Conservation (phyloP, 2,329 filamentous ascomycete species). For the Onygenales sp. region DNA sequence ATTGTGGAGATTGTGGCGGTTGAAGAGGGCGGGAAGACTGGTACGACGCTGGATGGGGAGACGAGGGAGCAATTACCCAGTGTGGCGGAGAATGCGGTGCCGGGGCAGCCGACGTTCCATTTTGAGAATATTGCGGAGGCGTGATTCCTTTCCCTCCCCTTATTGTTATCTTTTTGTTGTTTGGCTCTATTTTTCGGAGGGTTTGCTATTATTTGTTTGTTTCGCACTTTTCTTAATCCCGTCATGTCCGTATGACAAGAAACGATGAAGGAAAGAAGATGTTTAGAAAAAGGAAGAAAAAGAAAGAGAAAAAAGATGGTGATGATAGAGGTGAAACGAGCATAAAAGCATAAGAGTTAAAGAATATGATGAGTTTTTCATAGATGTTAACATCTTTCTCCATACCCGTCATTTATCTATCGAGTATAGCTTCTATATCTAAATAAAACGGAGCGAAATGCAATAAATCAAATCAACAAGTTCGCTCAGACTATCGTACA, state of each 20-base stretch:
- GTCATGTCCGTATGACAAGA: not conserved
- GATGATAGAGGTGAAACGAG: not conserved
- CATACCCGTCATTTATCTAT: not conserved
- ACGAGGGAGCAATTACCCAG: conserved; percentile 47
- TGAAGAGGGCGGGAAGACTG: conserved; percentile 45
- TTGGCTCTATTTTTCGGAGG: not conserved
- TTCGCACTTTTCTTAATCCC: not conserved
- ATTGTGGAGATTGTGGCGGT: conserved; percentile 59
- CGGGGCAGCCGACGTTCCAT: conserved; percentile 69
- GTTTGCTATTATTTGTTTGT: not conserved
- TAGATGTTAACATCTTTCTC: not conserved
- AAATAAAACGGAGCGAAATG: no score
- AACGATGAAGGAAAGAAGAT: not conserved
- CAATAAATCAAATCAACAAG: no score
- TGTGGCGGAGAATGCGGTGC: conserved; percentile 64
- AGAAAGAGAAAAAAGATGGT: not conserved
- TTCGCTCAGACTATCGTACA: no score
- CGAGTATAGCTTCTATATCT: not conserved
- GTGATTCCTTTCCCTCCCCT: not conserved
- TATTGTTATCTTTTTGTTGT: not conserved
- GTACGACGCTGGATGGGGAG: conserved; percentile 30
- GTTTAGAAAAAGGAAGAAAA: not conserved
- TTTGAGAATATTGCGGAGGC: conserved; percentile 63
- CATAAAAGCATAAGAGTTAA: not conserved
- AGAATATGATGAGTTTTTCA: not conserved